These are phyloP conservation scores for Hypoxylon intermedium DNA, from an alignment of 495 filamentous ascomycete genomes.

Conservation along the genomic window DNA sequence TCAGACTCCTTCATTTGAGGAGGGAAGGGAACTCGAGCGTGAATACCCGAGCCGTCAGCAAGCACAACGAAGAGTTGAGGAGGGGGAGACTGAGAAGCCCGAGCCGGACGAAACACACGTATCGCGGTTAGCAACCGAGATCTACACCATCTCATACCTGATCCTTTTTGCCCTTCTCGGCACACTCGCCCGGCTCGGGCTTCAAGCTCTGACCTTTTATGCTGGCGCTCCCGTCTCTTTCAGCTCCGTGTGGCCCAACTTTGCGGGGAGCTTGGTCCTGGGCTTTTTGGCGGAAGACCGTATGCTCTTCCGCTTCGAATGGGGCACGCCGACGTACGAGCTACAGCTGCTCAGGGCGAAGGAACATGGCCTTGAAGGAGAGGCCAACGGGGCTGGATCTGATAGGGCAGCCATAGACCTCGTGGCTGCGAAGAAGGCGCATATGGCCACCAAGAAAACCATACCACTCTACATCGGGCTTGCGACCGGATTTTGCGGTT, in stretches of 20 bases:
- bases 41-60: constrained; percentile 12
- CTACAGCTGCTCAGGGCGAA: constrained; percentile 42
- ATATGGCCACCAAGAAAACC: constrained; percentile 73
- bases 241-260: constrained; percentile 87
- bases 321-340: constrained; percentile 53
- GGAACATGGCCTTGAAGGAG: constrained; percentile 43
- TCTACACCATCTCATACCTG: constrained; percentile 82
- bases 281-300: constrained; percentile 85
- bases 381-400: constrained; percentile 32
- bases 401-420: constrained; percentile 37
- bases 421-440: constrained; percentile 56
- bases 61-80: constrained; percentile 2
- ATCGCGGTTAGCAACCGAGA: constrained; percentile 68
- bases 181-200: constrained; percentile 81
- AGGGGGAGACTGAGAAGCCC: constrained; percentile 21
- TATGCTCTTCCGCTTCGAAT: constrained; percentile 75
- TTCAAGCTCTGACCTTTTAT: constrained; percentile 84
- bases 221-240: constrained; percentile 76
- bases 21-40: constrained; percentile 30
- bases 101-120: constrained; percentile 26
- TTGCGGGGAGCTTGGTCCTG: constrained; percentile 82
- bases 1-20: constrained; percentile 36
- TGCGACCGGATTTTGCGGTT: constrained; percentile 92
- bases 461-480: constrained; percentile 92
- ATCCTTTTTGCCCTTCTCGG: constrained; percentile 87